A percentile compares a stretch with the other conserved stretches of the same genome.
phyloP scores from a whole-genome alignment of 2,329 filamentous ascomycete species.

The Penicillium thymicola region DNA sequence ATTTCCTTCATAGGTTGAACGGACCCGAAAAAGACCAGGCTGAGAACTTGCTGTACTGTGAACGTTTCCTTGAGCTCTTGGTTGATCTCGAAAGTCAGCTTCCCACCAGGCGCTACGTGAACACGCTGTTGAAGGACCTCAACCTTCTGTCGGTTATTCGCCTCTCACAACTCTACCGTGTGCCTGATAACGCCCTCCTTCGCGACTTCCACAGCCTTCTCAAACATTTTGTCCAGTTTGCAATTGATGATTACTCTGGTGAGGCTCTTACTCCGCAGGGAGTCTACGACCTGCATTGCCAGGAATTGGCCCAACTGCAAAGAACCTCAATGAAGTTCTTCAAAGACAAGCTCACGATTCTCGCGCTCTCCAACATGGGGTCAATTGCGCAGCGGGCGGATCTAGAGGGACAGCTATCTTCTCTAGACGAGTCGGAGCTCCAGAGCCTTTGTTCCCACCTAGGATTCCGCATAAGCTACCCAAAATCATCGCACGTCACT shows the following conservation, averaged over 20 bases:
- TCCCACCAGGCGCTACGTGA: slow-evolving; percentile 90
- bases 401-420: slow-evolving; percentile 69
- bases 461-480: slow-evolving; percentile 79
- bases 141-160: slow-evolving; percentile 75
- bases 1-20: slow-evolving; percentile 76
- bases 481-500: slow-evolving; percentile 66
- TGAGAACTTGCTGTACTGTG: slow-evolving; percentile 77
- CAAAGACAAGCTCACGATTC: slow-evolving; percentile 82
- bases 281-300: slow-evolving; percentile 77
- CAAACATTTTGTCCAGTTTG: slow-evolving; percentile 81
- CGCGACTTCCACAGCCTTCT: slow-evolving; percentile 79
- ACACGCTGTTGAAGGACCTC: slow-evolving; percentile 79
- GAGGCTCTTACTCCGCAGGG: slow-evolving; percentile 68
- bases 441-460: slow-evolving; percentile 65
- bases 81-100: slow-evolving; percentile 89
- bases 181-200: slow-evolving; percentile 71
- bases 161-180: slow-evolving; percentile 73
- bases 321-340: slow-evolving; percentile 75
- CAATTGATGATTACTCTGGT: slow-evolving; percentile 87
- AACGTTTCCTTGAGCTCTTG: slow-evolving; percentile 88
- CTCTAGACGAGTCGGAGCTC: slow-evolving; percentile 72
- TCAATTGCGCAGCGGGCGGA: slow-evolving; percentile 79
- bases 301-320: slow-evolving; percentile 73
- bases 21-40: slow-evolving; percentile 38
- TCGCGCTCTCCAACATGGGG: slow-evolving; percentile 89